These are phyloP conservation scores for Phytopythium oedochilum DNA, from an alignment of 352 stramenopile species.

Conservation along the genomic window DNA sequence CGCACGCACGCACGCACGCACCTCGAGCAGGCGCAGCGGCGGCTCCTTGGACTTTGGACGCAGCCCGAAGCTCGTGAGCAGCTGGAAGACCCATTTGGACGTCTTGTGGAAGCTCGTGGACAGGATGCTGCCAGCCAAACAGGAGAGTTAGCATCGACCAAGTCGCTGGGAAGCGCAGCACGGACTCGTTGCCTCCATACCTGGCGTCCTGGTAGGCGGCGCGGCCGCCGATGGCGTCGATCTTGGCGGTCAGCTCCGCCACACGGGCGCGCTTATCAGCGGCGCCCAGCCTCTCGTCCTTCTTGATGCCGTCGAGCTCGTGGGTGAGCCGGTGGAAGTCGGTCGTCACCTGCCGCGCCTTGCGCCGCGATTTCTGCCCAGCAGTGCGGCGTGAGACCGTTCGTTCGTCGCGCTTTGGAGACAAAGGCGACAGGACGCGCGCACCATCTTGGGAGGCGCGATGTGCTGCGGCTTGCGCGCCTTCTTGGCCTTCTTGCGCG, in stretches of 20 bases:
- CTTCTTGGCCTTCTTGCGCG: slow-evolving; percentile 44
- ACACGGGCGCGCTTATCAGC: slow-evolving; percentile 33
- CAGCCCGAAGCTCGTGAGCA: slow-evolving; percentile 77
- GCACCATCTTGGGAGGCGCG: slow-evolving; percentile 33
- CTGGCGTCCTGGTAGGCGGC: slow-evolving; percentile 93
- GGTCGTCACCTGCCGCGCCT: slow-evolving; percentile 68
- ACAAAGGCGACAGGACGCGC: too few relatives aligned
- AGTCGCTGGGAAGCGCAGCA: too few relatives aligned
- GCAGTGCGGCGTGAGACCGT: too few relatives aligned
- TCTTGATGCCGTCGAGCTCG: slow-evolving; percentile 57
- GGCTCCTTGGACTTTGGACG: slow-evolving; percentile 64
- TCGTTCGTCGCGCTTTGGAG: too few relatives aligned
- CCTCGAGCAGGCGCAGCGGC: slow-evolving; percentile 60
- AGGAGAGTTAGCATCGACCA: background rate
- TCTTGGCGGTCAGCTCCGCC: slow-evolving; percentile 51
- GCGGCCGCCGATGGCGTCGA: slow-evolving; percentile 86
- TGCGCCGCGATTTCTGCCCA: slow-evolving; percentile 54
- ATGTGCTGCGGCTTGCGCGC: slow-evolving; percentile 53
- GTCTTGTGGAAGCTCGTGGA: slow-evolving; percentile 94
- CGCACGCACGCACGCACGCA: too few relatives aligned
- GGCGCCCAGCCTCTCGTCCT: slow-evolving; percentile 7
- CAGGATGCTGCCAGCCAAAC: slow-evolving; percentile 66
- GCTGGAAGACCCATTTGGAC: slow-evolving; percentile 93
- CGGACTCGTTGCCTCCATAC: too few relatives aligned
- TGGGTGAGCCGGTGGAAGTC: slow-evolving; percentile 76